Evolutionary conservation across 495 filamentous ascomycete species (phyloP), one percentile per base, ranked within the genome.

Genomic region (Hyaloscypha variabilis): DNA sequence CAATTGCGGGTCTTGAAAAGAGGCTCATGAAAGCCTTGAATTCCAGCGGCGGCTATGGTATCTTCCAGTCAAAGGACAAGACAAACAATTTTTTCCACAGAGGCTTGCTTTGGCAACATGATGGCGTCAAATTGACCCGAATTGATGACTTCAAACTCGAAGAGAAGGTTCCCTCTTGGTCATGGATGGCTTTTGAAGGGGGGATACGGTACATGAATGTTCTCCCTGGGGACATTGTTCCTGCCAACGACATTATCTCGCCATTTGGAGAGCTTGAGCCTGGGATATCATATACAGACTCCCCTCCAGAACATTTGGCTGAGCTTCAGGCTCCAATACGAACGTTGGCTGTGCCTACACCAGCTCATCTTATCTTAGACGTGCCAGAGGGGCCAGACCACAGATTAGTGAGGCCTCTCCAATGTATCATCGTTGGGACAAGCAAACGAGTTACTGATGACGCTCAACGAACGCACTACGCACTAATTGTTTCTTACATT

Each of bases 171-270:
- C 59, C 59, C 24, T 62, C 59, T 8, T 62, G 59, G 59, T 62
- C 59, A 14, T 62, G 59, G 59, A 62, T 62, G 59, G 59, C 59
- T 14, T 62, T 24, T 51, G 49, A 62, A 3, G 59, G 59, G 29
- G 59, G 34, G 36, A 62, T 62, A 26, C 6, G 34, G 17, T 62
- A 62, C 34, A 62, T 62, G 59, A 23, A 50, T 30, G 28, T 62
- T 28, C 59, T 36, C 17, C 34, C 51, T 36, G 36, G 21, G 13
- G 21, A 25, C 21, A 36, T 34, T 13, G 13, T 21, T 34, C 36
- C 26, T 26, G 30, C 17, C 29, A 39, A 58, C 6, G 56, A 26
- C 56, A 36, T 58, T 11, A 58, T 13, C 34, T 58, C 49, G 17
- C 49, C 49, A 6, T 52, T 52, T 19, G n/a, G n/a, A 19, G 23